phyloP scores from a whole-genome alignment of 1,139 yeast species.

The Yamadazyma trypodendri region DNA sequence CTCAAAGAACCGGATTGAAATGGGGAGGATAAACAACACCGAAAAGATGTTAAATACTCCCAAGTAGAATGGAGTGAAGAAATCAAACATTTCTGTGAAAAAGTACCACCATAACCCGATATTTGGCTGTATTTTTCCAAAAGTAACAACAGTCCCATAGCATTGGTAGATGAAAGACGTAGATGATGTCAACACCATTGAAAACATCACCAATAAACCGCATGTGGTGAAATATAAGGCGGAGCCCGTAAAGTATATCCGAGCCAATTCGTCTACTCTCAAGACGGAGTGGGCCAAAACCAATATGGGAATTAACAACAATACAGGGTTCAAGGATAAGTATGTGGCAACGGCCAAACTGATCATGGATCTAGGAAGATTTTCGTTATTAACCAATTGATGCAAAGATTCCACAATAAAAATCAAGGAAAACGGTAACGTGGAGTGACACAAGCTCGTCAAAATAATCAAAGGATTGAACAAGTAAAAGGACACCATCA shows the following conservation, averaged over 20 bases:
- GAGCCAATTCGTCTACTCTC: constrained; percentile 9
- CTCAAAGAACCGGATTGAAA: constrained; percentile 64
- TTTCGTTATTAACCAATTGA: constrained; percentile 41
- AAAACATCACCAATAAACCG: constrained; percentile 34
- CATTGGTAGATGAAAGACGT: constrained; percentile 55
- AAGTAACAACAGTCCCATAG: constrained; percentile 59
- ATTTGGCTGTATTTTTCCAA: constrained; percentile 75
- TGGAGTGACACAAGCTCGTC: constrained; percentile 68
- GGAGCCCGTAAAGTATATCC: constrained; percentile 15
- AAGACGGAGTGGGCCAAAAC: constrained; percentile 31
- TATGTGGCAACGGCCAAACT: constrained; percentile 65
- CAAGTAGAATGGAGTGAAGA: constrained; percentile 78
- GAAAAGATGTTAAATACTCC: constrained; percentile 80
- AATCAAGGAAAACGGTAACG: constrained; percentile 59
- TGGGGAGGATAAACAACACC: constrained; percentile 67
- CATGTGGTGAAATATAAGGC: constrained; percentile 26
- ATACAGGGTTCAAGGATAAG: constrained; percentile 60
- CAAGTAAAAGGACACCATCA: constrained; percentile 62
- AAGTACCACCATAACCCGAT: constrained; percentile 98
- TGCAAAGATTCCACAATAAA: constrained; percentile 52
- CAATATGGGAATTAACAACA: constrained; percentile 55
- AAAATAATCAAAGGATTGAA: constrained; percentile 78
- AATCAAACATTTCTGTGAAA: constrained; percentile 92
- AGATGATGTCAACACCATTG: constrained; percentile 33
- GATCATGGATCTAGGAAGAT: constrained; percentile 46